Percentiles rank a stretch among this genome's conserved stretches.
These are phyloP conservation scores for Coemansia sp. DNA, from an alignment of 192 early-diverging fungal genomes.

Conservation along the genomic window DNA sequence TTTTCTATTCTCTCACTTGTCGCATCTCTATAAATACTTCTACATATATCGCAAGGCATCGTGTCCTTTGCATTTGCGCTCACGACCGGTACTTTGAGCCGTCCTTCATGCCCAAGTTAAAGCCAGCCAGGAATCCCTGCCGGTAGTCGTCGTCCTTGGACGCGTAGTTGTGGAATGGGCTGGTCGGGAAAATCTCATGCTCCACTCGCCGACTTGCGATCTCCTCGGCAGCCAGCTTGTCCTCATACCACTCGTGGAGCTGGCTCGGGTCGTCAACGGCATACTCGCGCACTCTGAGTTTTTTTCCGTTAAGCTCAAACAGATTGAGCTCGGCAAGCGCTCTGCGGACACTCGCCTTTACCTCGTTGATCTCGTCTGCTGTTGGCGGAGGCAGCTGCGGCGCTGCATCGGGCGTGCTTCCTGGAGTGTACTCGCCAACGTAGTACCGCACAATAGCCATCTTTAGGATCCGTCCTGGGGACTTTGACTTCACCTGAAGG, in stretches of 20 bases:
- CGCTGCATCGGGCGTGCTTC: slow-evolving; percentile 13
- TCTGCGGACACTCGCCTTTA: slow-evolving; percentile 3
- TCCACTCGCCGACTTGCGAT: neutral
- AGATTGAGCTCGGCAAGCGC: slow-evolving; percentile 22
- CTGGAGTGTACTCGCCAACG: slow-evolving; percentile 27
- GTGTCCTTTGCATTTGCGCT: neutral
- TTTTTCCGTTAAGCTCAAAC: slow-evolving; percentile 21
- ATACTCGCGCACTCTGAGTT: slow-evolving; percentile 17
- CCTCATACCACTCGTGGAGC: slow-evolving; percentile 48
- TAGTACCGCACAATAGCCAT: slow-evolving; percentile 43
- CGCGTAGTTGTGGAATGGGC: slow-evolving; percentile 22
- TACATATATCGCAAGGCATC: neutral
- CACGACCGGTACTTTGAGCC: slow-evolving; percentile 22
- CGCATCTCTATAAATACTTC: neutral
- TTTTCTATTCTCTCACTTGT: neutral
- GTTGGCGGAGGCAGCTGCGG: slow-evolving; percentile 37
- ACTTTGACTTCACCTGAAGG: slow-evolving; percentile 20
- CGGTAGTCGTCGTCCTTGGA: slow-evolving; percentile 41
- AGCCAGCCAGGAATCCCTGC: slow-evolving; percentile 37
- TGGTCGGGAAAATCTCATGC: slow-evolving; percentile 31
- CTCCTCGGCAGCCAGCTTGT: neutral
- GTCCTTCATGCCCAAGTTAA: slow-evolving; percentile 46
- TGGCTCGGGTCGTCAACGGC: slow-evolving; percentile 19
- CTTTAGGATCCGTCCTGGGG: slow-evolving; percentile 14
- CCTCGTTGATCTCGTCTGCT: slow-evolving; percentile 11